A percentile compares a stretch with the other conserved stretches of the same genome.
phyloP scores from a whole-genome alignment of 2,329 filamentous ascomycete species.

The Apiospora kogelbergensis region DNA sequence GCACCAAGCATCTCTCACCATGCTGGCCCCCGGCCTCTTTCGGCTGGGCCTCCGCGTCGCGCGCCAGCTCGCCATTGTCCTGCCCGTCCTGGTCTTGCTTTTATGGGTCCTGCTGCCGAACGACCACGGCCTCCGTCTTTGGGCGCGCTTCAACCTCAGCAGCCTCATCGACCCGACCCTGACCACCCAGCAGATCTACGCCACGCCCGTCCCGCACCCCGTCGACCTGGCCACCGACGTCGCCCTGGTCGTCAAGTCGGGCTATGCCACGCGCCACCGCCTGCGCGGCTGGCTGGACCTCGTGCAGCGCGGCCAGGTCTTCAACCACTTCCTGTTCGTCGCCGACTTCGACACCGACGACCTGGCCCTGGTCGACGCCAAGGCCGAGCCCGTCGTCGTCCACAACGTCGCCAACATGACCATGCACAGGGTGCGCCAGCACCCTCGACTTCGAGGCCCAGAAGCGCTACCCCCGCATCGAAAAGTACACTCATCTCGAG shows the following conservation, averaged over 20 bases:
- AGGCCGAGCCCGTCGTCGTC: constrained; percentile 3
- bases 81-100: not conserved
- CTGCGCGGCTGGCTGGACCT: constrained; percentile 8
- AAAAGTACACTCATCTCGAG: constrained; percentile 3
- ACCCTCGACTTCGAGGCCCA: not conserved
- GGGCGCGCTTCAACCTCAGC: constrained; percentile 7
- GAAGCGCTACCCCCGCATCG: not conserved
- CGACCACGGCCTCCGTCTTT: not conserved
- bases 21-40: not conserved
- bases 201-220: not conserved
- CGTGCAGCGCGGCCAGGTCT: not conserved
- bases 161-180: not conserved
- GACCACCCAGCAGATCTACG: not conserved
- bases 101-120: constrained; percentile 3
- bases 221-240: not conserved
- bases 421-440: not conserved
- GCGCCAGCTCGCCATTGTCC: not conserved
- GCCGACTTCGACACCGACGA: constrained; percentile 3
- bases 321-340: constrained; percentile 1
- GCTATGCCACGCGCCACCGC: not conserved
- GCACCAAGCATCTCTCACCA: too few relatives aligned
- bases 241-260: constrained; percentile 7
- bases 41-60: not conserved
- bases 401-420: constrained; percentile 8
- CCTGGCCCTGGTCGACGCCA: not conserved